Base-by-base conservation (phyloP, 108 stramenopile species). In the Cyclotella cryptica region DNA sequence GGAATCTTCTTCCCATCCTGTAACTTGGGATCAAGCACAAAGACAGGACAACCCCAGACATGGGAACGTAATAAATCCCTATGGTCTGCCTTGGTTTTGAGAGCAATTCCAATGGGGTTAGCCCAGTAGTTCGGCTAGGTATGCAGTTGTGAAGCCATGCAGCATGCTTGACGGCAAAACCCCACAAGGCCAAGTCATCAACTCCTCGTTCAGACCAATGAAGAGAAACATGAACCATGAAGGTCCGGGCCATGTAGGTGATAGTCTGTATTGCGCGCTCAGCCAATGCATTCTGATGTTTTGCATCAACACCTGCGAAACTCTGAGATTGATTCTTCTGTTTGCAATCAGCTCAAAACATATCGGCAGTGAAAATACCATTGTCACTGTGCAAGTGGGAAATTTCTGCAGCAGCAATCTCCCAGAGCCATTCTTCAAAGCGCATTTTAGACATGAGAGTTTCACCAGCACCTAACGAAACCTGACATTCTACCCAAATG, bases 111-210 rank as follows among this genome's bases (percentile, higher is more conserved):
- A 69, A 14, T 0, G 87, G 82, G 6, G 85, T 19, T 7, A 17
- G 19, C 17, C 49, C 49, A 7, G 19, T 3, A 51, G 19, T 17
- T 19, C 3, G 17, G 35, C 73, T 70, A 14, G 84, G 85, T 0
- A 85, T 21, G 24, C 74, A 66, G 42, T 89, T 86, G 44, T 66
- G 66, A 0, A 86, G 12, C 27, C 57, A 82, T 0, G 66, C 77
- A 39, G 85, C 79, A 51, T 88, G 80, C 21, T 80, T 58, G 9
- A 88, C 40, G 21, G 87, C 85, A 84, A 67, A 74, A 44, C 85
- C 83, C 88, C 83, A 88, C 0, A 81, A 72, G 11, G 47, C 42
- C 8, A 66, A 27, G 18, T 63, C 30, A 40, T 74, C 76, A 17
- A 29, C 22, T 3, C 57, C 66, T 0, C 58, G 2, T 0, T 66